Evolutionary conservation across 305 asterid genomes (phyloP).

Genomic region (Andrographis paniculata): DNA sequence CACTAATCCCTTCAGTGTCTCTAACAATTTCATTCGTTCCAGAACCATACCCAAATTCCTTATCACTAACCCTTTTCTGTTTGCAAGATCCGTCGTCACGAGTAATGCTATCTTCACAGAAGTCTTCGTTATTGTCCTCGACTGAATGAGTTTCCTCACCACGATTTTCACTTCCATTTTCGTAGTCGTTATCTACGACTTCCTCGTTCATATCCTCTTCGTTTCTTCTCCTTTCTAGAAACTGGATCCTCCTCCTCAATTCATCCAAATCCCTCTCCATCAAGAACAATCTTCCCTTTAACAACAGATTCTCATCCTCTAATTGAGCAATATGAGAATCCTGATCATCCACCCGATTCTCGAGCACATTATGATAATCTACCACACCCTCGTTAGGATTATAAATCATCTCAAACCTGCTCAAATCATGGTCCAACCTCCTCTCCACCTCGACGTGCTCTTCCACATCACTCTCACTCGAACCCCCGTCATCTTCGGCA

Average conservation of each 20-base stretch:
- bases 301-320: constrained; percentile 68
- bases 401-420: constrained; percentile 75
- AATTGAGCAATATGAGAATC: constrained; percentile 70
- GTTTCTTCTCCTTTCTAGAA: constrained; percentile 42
- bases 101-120: constrained; percentile 25
- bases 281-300: constrained; percentile 73
- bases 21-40: constrained; percentile 12
- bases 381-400: constrained; percentile 43
- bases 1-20: constrained; percentile 9
- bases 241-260: constrained; percentile 63
- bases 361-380: constrained; percentile 55
- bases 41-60: constrained; percentile 5
- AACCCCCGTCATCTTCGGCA: constrained; percentile 63
- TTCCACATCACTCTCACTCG: constrained; percentile 81
- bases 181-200: constrained; percentile 57
- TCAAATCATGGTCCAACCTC: constrained; percentile 76
- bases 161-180: constrained; percentile 47
- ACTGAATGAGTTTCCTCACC: constrained; percentile 46
- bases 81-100: constrained; percentile 20
- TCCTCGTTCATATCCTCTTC: constrained; percentile 42
- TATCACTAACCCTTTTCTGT: constrained; percentile 16
- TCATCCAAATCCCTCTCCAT: constrained; percentile 82
- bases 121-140: constrained; percentile 44
- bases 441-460: constrained; percentile 83
- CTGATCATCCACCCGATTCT: constrained; percentile 73